phyloP scores from a whole-genome alignment of 306 rosid species.

The Prosopis cineraria region DNA sequence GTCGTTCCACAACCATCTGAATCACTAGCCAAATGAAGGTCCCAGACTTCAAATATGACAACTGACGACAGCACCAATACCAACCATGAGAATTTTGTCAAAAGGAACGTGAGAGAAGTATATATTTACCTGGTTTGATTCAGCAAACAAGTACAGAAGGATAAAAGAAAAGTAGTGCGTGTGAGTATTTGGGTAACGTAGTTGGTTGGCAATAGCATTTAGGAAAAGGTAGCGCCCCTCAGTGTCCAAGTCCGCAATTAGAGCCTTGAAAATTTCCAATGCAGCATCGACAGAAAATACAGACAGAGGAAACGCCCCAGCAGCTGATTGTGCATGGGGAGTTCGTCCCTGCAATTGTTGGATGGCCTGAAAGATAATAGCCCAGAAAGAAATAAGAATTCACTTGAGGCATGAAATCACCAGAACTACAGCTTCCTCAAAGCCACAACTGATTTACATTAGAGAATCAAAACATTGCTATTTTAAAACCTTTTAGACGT shows the following conservation, averaged over 20 bases:
- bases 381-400: conserved; percentile 16
- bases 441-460: not conserved
- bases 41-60: not conserved
- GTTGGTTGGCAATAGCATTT: conserved; percentile 95
- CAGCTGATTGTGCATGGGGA: conserved; percentile 68
- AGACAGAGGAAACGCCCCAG: conserved; percentile 62
- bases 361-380: conserved; percentile 67
- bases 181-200: conserved; percentile 96
- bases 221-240: conserved; percentile 99
- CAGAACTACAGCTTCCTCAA: not conserved
- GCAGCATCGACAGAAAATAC: conserved; percentile 90
- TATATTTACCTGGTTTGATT: conserved; percentile 73
- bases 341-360: conserved; percentile 82
- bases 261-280: conserved; percentile 81
- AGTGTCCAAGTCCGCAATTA: conserved; percentile 78
- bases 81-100: not conserved
- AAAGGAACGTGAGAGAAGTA: not conserved
- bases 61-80: not conserved
- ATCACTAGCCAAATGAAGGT: not conserved
- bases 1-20: not conserved
- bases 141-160: conserved; percentile 89
- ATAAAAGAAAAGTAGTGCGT: conserved; percentile 96
- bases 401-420: not conserved
- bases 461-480: not conserved
- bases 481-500: not conserved